These are phyloP conservation scores for Verticillium zaregamsianum DNA, from an alignment of 2,329 filamentous ascomycete species.

Conservation along the genomic window DNA sequence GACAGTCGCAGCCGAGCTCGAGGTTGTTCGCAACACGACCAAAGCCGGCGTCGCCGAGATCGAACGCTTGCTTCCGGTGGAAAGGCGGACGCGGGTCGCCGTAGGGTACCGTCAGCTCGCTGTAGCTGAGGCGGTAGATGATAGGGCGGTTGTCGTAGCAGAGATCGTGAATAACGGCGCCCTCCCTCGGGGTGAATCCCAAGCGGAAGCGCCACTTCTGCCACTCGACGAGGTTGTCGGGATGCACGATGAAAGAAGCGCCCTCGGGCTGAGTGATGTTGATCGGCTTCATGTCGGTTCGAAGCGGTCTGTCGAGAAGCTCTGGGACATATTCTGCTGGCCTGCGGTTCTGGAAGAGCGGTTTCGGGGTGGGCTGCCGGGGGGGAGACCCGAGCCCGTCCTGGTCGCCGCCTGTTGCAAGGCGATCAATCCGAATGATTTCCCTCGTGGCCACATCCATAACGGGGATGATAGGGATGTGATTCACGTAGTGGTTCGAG, in stretches of 20 bases:
- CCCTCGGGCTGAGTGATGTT: constrained; percentile 69
- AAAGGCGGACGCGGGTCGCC: constrained; percentile 62
- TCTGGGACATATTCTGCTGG: constrained; percentile 45
- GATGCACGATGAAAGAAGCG: constrained; percentile 56
- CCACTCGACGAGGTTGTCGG: constrained; percentile 50
- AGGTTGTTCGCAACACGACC: constrained; percentile 67
- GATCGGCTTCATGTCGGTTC: constrained; percentile 61
- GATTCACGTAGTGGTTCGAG: constrained; percentile 60
- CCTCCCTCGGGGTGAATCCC: constrained; percentile 66
- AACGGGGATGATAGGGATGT: constrained; percentile 54
- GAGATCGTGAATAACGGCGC: constrained; percentile 66
- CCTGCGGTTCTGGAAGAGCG: constrained; percentile 37
- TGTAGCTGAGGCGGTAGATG: constrained; percentile 62
- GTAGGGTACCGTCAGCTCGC: constrained; percentile 69
- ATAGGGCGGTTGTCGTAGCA: constrained; percentile 62
- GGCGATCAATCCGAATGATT: constrained; percentile 53
- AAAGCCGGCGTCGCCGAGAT: constrained; percentile 66
- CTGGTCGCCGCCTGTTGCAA: constrained; percentile 41
- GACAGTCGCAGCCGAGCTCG: constrained; percentile 63
- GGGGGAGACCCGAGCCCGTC: constrained; percentile 37
- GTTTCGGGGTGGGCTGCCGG: constrained; percentile 33
- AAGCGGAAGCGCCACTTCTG: constrained; percentile 69
- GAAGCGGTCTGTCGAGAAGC: constrained; percentile 40
- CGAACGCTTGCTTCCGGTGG: constrained; percentile 68
- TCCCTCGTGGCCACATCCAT: constrained; percentile 53